Evolutionary conservation across 202 grass and related monocot genomes (phyloP).

Genomic region (Bolboschoenoplectus hybrid): DNA sequence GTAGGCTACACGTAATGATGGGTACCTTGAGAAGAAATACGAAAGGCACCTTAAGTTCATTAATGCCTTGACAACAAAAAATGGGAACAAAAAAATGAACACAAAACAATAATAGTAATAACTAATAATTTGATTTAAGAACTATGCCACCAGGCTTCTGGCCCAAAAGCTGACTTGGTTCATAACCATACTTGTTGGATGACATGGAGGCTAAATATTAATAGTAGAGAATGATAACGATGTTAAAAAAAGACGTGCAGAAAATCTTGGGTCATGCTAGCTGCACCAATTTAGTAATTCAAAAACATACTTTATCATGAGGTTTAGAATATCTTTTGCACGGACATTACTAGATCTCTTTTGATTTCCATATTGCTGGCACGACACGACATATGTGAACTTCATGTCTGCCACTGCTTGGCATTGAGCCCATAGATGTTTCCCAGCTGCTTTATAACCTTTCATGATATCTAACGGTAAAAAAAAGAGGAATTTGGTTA

Average conservation of each 20-base stretch:
- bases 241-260: not conserved
- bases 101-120: not conserved
- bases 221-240: constrained; percentile 9
- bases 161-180: not conserved
- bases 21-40: constrained; percentile 60
- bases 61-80: constrained; percentile 24
- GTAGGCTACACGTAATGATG: constrained; percentile 95
- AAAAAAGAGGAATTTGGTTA: constrained; percentile 33
- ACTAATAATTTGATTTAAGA: not conserved
- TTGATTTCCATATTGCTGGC: constrained; percentile 96
- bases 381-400: constrained; percentile 93
- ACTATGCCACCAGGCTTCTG: not conserved
- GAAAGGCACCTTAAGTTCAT: constrained; percentile 30
- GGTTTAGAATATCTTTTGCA: constrained; percentile 87
- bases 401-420: constrained; percentile 94
- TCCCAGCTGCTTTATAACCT: constrained; percentile 87
- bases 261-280: constrained; percentile 27
- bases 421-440: constrained; percentile 68
- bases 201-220: not conserved
- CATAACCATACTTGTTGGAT: not conserved
- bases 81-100: constrained; percentile 18
- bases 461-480: constrained; percentile 79
- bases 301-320: constrained; percentile 79
- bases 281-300: constrained; percentile 39
- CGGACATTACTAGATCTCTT: constrained; percentile 72